Base-by-base conservation (phyloP, 768 basidiomycete genomes). In the Chalciporus pseudorubinellus region DNA sequence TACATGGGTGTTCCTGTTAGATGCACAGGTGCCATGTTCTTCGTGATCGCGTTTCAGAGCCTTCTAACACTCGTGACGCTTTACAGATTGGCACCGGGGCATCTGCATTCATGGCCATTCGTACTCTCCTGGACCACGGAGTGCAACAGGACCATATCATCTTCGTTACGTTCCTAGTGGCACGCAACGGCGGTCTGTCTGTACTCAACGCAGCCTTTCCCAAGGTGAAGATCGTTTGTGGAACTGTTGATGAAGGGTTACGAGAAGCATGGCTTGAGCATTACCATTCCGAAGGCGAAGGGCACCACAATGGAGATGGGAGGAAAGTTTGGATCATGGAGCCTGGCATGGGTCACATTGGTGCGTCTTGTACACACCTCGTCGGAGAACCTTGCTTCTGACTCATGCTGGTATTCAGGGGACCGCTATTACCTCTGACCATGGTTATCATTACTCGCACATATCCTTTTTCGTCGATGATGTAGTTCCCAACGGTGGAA, bases 21-120 rank as follows among this genome's bases (percentile, higher is more conserved):
- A 98, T 63, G 87, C 90, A 16, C 94, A 95, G 76, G 90, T 84
- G 62, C 43, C 42, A 12, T 22, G 16, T 63, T 41, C 20, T 33
- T 1, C n/a, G 6, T 26, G 31, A n/a, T 31, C 3, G 29, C 13
- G 29, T 13, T 31, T 31, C 29, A 31, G 13, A 31, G 6, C 29
- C 10, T 5, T 11, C 29, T 31, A 13, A 31, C 10, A 31, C 29
- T 31, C 29, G 29, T 31, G 29, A 31, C 29, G 10, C 29, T 31
- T 11, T 31, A 31, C 29, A 95, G 86, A 92, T 98, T 66, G 93
- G 92, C 6, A 98, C 95, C 0, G 95, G 87, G 5, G 94, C 95
- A 0, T 84, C 91, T 4, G 86, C 87, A 18, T 89, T 98, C 68
- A 98, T 98, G 95, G 87, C 94, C 0, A 90, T 99, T 54, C 87